Base-by-base conservation (phyloP, 2,329 filamentous ascomycete genomes). In the Pseudogymnoascus pannorum region DNA sequence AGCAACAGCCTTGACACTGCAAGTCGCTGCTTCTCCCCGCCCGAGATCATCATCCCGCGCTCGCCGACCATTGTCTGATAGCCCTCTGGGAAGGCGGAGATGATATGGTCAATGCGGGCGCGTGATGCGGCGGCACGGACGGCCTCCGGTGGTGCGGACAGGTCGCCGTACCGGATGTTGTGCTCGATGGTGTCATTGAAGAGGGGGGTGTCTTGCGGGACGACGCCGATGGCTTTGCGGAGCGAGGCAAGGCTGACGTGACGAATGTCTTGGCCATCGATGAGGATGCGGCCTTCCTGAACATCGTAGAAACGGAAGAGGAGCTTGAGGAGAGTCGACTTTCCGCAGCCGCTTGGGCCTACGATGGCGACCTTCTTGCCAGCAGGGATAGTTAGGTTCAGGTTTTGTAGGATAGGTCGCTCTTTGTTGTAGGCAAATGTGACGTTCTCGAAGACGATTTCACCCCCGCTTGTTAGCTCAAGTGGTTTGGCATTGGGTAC, bases 121-220 rank as follows among this genome's bases (percentile, higher is more conserved):
- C 91, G 83, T 70, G 87, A 85, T 1, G 94, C 92, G 0, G 91
- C 94, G 29, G 86, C 86, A 11, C 85, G 73, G 6, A 99, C 88
- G 62, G 87, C 80, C 31, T 91, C 90, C 8, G 82, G 78, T 0
- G 86, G 81, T 0, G 93, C 92, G 54, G 86, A 84, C 65, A 97
- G 83, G 66, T 89, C 84, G 58, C 94, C 94, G 73, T 99, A 99
- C 65, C 86, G 88, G 69, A 99, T 96, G 72, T 99, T 99, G 74
- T 97, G 91, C 71, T 89, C 88, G 62, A 99, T 93, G 0, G 92
- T 94, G 71, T 96, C 92, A 73, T 99, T 99, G 79, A 99, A 99
- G 1, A 99, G 80, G 0, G 94, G 92, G 0, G 94, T 97, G 68
- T 99, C 94, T 73, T 99, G 95, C 0, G 94, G 94, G 0, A 99